Percentiles rank a stretch among this genome's conserved stretches.
phyloP scores from a whole-genome alignment of 116 monocot genomes.

The Trichopus zeylanicus region DNA sequence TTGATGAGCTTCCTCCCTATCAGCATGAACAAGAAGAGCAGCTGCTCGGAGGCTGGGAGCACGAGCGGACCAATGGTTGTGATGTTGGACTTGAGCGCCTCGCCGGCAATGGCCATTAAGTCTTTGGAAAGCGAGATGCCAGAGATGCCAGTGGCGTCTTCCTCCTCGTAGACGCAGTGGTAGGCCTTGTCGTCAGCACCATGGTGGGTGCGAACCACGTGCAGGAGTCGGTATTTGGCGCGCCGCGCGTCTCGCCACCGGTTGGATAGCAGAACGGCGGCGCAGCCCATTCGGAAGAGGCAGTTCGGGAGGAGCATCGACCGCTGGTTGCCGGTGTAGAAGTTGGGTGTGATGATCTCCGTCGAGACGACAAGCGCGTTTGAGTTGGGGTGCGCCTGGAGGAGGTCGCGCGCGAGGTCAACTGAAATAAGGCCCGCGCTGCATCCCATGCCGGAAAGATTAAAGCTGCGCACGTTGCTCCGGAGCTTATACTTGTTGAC shows the following conservation, averaged over 20 bases:
- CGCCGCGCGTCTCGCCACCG: conserved; percentile 21
- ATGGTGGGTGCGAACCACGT: conserved; percentile 62
- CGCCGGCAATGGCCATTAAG: conserved; percentile 70
- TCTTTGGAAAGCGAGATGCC: conserved; percentile 66
- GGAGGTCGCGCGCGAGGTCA: conserved; percentile 17
- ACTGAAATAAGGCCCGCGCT: conserved; percentile 20
- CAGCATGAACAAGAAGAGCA: conserved; percentile 54
- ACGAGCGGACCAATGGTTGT: conserved; percentile 61
- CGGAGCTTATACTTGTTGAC: conserved; percentile 25
- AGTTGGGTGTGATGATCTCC: conserved; percentile 8
- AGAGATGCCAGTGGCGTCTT: conserved; percentile 34
- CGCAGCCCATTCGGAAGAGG: conserved; percentile 62
- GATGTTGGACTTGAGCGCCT: conserved; percentile 67
- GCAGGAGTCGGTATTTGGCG: conserved; percentile 61
- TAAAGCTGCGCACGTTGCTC: conserved; percentile 17
- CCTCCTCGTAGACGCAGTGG: conserved; percentile 71
- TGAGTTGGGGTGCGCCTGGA: conserved; percentile 11
- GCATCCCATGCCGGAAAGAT: conserved; percentile 31
- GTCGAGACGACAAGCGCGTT: conserved; percentile 4
- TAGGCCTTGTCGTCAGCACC: conserved; percentile 70
- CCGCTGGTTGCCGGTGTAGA: conserved; percentile 24
- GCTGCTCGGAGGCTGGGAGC: conserved; percentile 61
- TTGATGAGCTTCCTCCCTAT: conserved; percentile 39
- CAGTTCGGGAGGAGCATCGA: conserved; percentile 71
- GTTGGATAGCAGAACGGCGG: conserved; percentile 52